A percentile compares a stretch with the other conserved stretches of the same genome.
Evolutionary conservation across 2,329 filamentous ascomycete genomes (phyloP).

Genomic region (Zalaria obscura): DNA sequence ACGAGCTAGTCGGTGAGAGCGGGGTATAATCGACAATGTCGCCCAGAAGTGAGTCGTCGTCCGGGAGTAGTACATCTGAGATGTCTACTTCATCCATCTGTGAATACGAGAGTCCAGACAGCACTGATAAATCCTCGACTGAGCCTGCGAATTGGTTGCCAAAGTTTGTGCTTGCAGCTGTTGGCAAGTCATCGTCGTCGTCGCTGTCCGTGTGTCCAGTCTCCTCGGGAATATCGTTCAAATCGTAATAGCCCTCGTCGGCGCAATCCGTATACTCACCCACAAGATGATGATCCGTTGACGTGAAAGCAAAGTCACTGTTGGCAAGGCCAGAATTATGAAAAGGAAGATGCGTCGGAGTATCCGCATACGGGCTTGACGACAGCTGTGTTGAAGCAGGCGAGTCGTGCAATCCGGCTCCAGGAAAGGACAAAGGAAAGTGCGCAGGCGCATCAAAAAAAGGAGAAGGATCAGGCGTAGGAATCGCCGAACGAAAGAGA

Average conservation of each 20-base stretch:
- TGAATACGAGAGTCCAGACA: background rate
- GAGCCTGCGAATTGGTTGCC: background rate
- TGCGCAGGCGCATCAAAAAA: slow-evolving; percentile 22
- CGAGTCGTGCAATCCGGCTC: background rate
- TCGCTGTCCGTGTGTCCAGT: background rate
- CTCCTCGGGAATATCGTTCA: background rate
- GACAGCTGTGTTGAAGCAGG: slow-evolving; percentile 12
- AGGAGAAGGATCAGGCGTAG: slow-evolving; percentile 24
- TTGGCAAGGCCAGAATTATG: background rate
- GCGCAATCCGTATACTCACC: slow-evolving; percentile 30
- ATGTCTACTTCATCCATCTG: slow-evolving; percentile 12
- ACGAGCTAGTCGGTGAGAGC: slow-evolving; percentile 16
- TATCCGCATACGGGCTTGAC: slow-evolving; percentile 25
- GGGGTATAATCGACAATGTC: slow-evolving; percentile 8
- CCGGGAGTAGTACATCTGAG: slow-evolving; percentile 25
- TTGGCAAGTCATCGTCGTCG: background rate
- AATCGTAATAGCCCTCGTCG: slow-evolving; percentile 7
- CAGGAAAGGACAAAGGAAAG: slow-evolving; percentile 10
- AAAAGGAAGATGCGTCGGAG: slow-evolving; percentile 23
- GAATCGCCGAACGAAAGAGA: slow-evolving; percentile 19
- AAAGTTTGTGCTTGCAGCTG: background rate
- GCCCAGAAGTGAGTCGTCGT: slow-evolving; percentile 26
- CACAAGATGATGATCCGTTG: slow-evolving; percentile 33
- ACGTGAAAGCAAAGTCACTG: slow-evolving; percentile 5
- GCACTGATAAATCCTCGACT: background rate